These are phyloP conservation scores for Apiospora kogelbergensis DNA, from an alignment of 2,329 filamentous ascomycete species.

Conservation along the genomic window DNA sequence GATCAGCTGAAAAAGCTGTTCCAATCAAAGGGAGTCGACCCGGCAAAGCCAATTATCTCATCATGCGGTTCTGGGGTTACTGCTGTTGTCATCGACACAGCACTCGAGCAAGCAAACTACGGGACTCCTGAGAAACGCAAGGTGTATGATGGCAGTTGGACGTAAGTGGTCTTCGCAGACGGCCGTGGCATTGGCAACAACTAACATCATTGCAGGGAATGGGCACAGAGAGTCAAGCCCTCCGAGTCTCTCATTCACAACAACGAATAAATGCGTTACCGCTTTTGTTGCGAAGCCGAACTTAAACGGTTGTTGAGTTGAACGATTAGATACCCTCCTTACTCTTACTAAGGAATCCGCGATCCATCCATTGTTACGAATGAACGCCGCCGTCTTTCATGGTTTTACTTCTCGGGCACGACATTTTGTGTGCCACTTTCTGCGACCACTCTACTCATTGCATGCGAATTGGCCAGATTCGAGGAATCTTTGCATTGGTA, in stretches of 20 bases:
- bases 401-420: not conserved
- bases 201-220: constrained; percentile 51
- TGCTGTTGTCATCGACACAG: constrained; percentile 86
- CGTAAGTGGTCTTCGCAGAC: constrained; percentile 57
- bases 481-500: not conserved
- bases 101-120: constrained; percentile 75
- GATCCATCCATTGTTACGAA: constrained; percentile 9
- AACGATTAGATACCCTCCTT: constrained; percentile 27
- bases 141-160: constrained; percentile 98
- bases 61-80: constrained; percentile 95
- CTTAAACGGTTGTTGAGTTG: constrained; percentile 12
- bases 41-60: constrained; percentile 76
- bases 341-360: constrained; percentile 16
- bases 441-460: constrained; percentile 5
- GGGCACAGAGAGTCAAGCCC: constrained; percentile 64
- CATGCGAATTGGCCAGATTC: constrained; percentile 7
- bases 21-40: constrained; percentile 75
- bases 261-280: constrained; percentile 23
- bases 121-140: constrained; percentile 65
- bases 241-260: constrained; percentile 64
- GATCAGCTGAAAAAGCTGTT: constrained; percentile 76
- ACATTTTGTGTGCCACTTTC: not conserved
- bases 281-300: not conserved
- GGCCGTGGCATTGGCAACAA: not conserved
- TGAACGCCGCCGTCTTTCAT: constrained; percentile 2